Evolutionary conservation across 2,329 filamentous ascomycete genomes (phyloP).

Genomic region (Fusarium burgessii): DNA sequence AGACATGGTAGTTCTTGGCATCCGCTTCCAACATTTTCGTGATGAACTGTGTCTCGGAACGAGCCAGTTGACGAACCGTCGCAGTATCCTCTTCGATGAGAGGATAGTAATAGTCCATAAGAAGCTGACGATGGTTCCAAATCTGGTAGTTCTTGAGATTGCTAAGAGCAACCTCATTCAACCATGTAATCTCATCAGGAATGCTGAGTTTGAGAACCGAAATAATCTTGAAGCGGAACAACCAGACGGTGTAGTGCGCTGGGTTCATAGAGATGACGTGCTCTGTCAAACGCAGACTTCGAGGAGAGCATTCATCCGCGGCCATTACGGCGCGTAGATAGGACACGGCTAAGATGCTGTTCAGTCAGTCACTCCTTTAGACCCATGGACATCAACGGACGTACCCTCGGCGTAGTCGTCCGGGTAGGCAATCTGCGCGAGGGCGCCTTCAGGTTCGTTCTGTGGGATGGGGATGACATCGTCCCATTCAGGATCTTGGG

Average conservation of each 20-base stretch:
- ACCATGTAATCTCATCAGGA: slow-evolving; percentile 81
- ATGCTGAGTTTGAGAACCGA: slow-evolving; percentile 74
- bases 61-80: slow-evolving; percentile 68
- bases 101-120: slow-evolving; percentile 69
- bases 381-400: slow-evolving; percentile 37
- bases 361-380: slow-evolving; percentile 39
- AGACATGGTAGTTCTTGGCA: slow-evolving; percentile 98
- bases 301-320: slow-evolving; percentile 81
- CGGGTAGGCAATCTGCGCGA: slow-evolving; percentile 93
- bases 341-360: slow-evolving; percentile 73
- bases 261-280: slow-evolving; percentile 94
- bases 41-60: slow-evolving; percentile 81
- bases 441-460: slow-evolving; percentile 83
- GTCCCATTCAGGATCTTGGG: slow-evolving; percentile 81
- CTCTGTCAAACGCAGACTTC: slow-evolving; percentile 84
- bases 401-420: slow-evolving; percentile 86
- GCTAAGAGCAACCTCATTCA: slow-evolving; percentile 83
- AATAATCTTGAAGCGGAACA: slow-evolving; percentile 88
- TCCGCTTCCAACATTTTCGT: slow-evolving; percentile 84
- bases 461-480: slow-evolving; percentile 86
- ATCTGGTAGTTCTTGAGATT: slow-evolving; percentile 99
- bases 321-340: slow-evolving; percentile 97
- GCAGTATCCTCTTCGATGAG: slow-evolving; percentile 68
- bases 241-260: slow-evolving; percentile 98
- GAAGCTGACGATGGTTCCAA: slow-evolving; percentile 81